Conservation (phyloP, 2,329 filamentous ascomycete genomes). For the Fusarium odoratissimum region DNA sequence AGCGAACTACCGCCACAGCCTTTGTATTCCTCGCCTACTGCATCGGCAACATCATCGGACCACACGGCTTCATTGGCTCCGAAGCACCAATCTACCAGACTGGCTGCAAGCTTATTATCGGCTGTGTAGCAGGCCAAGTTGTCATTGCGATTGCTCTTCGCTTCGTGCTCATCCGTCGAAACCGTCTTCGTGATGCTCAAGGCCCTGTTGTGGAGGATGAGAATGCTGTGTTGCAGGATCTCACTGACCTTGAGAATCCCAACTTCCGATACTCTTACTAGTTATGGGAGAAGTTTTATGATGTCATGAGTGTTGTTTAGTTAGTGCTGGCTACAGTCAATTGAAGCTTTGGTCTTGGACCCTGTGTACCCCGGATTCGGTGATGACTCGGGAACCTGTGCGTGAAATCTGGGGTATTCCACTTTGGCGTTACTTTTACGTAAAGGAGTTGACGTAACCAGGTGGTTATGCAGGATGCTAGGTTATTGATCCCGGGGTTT, state of each 20-base stretch:
- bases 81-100: slow-evolving; percentile 64
- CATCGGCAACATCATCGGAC: slow-evolving; percentile 44
- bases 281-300: background rate
- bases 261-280: slow-evolving; percentile 46
- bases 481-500: background rate
- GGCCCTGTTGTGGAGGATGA: slow-evolving; percentile 37
- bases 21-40: slow-evolving; percentile 61
- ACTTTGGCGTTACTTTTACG: slow-evolving; percentile 15
- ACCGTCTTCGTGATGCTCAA: slow-evolving; percentile 39
- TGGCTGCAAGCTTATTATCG: slow-evolving; percentile 57
- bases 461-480: background rate
- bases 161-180: slow-evolving; percentile 41
- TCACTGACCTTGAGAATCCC: slow-evolving; percentile 46
- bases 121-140: slow-evolving; percentile 39
- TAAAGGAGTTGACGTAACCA: slow-evolving; percentile 8
- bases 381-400: background rate
- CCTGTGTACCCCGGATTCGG: slow-evolving; percentile 5
- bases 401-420: slow-evolving; percentile 18
- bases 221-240: slow-evolving; percentile 38
- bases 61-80: slow-evolving; percentile 54
- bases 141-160: slow-evolving; percentile 34
- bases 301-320: background rate
- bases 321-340: background rate
- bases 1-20: slow-evolving; percentile 59
- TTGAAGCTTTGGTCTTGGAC: slow-evolving; percentile 4